A percentile compares a stretch with the other conserved stretches of the same genome.
These are phyloP conservation scores for Neofusicoccum sp. DNA, from an alignment of 2,329 filamentous ascomycete genomes.

Conservation along the genomic window DNA sequence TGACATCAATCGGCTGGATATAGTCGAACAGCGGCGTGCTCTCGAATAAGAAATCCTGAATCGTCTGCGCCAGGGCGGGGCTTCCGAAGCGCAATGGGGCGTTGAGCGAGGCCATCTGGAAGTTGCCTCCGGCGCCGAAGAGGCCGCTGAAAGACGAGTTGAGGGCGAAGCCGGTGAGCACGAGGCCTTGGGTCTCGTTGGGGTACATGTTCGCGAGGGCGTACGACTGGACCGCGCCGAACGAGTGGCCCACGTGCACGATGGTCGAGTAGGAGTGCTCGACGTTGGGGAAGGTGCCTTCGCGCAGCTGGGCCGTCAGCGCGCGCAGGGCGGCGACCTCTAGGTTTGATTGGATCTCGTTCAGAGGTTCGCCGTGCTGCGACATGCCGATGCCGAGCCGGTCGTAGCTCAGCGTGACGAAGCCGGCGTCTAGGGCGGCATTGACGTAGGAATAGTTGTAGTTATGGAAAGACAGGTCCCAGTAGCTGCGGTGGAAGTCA, in stretches of 20 bases:
- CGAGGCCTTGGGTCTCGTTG: conserved; percentile 55
- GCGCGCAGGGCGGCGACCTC: conserved; percentile 59
- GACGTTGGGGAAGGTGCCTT: conserved; percentile 46
- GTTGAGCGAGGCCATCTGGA: conserved; percentile 46
- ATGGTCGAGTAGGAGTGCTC: conserved; percentile 43
- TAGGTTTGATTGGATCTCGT: conserved; percentile 59
- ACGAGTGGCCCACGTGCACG: conserved; percentile 64
- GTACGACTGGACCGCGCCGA: conserved; percentile 60
- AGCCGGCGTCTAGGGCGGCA: conserved; percentile 55
- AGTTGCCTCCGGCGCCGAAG: conserved; percentile 49
- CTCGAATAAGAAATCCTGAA: background rate
- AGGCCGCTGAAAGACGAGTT: conserved; percentile 44
- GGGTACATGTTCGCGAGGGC: conserved; percentile 54
- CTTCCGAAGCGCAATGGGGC: conserved; percentile 41
- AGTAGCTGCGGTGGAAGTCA: too few relatives aligned
- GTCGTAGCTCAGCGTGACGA: conserved; percentile 61
- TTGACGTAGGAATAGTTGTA: conserved; percentile 64
- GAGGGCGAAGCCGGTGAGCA: conserved; percentile 61
- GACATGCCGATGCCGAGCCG: conserved; percentile 61
- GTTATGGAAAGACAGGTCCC: conserved; percentile 58
- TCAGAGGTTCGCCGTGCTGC: conserved; percentile 57
- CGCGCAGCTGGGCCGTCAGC: conserved; percentile 52
- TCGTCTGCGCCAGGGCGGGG: background rate
- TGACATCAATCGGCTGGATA: background rate
- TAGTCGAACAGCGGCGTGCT: background rate